phyloP scores from a whole-genome alignment of 2,329 filamentous ascomycete genomes.

The Cadophora sp. region DNA sequence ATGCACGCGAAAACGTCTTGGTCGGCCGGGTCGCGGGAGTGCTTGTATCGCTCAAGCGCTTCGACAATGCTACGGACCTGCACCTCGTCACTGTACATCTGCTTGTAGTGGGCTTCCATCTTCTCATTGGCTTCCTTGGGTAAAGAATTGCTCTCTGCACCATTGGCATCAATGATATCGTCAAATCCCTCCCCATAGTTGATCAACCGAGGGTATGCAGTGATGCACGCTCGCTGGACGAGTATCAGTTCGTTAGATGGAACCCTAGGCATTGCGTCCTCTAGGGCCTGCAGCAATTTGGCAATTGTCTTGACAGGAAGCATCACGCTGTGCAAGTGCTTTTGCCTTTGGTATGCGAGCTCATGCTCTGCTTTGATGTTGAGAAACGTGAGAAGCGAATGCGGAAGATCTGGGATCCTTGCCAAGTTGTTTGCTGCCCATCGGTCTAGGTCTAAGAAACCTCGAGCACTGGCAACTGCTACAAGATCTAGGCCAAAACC shows the following conservation, averaged over 20 bases:
- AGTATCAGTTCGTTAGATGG: slow-evolving; percentile 73
- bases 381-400: slow-evolving; percentile 79
- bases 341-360: slow-evolving; percentile 73
- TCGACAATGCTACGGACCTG: slow-evolving; percentile 87
- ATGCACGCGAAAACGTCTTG: slow-evolving; percentile 98
- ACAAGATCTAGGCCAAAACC: slow-evolving; percentile 89
- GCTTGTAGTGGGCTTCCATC: slow-evolving; percentile 98
- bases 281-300: slow-evolving; percentile 78
- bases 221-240: slow-evolving; percentile 87
- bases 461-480: slow-evolving; percentile 81
- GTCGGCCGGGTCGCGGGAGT: slow-evolving; percentile 80
- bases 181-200: slow-evolving; percentile 96
- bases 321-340: slow-evolving; percentile 71
- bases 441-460: slow-evolving; percentile 78
- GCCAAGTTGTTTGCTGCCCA: slow-evolving; percentile 80
- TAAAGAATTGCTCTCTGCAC: slow-evolving; percentile 80
- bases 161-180: slow-evolving; percentile 87
- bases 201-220: slow-evolving; percentile 90
- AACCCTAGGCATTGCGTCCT: slow-evolving; percentile 68
- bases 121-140: slow-evolving; percentile 80
- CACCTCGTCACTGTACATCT: slow-evolving; percentile 93
- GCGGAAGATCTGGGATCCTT: slow-evolving; percentile 70
- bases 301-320: slow-evolving; percentile 87
- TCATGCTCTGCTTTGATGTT: slow-evolving; percentile 86
- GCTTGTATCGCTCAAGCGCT: slow-evolving; percentile 85